Conservation (phyloP, 2,329 filamentous ascomycete species). For the Apiospora koreana region DNA sequence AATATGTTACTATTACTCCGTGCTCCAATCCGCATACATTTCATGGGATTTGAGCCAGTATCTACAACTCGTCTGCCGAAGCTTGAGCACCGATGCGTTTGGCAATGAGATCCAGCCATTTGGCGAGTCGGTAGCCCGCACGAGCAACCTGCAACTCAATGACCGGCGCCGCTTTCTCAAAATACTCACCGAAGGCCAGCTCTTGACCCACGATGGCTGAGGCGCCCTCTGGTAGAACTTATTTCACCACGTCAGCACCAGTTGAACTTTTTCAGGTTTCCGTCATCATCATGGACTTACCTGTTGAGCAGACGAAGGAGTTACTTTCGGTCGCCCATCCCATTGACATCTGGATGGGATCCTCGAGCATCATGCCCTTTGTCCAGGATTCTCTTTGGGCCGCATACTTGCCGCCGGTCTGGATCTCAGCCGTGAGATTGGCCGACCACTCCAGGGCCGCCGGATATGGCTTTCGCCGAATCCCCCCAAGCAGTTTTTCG, state of each 20-base stretch:
- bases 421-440: conserved; percentile 56
- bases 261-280: neutral
- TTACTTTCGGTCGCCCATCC: conserved; percentile 67
- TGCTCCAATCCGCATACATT: too few species aligned
- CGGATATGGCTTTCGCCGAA: conserved; percentile 48
- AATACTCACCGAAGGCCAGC: conserved; percentile 61
- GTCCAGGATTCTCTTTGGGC: conserved; percentile 55
- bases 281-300: conserved; percentile 38
- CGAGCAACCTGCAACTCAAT: conserved; percentile 68
- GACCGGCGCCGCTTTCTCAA: conserved; percentile 61
- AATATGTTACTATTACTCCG: too few species aligned
- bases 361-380: conserved; percentile 53
- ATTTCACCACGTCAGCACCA: conserved; percentile 15
- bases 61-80: neutral
- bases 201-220: conserved; percentile 60
- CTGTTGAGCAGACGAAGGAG: conserved; percentile 60
- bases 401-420: conserved; percentile 58
- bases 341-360: conserved; percentile 58
- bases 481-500: conserved; percentile 63
- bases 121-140: conserved; percentile 68
- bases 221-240: conserved; percentile 62
- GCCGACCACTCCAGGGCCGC: conserved; percentile 58
- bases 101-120: conserved; percentile 66
- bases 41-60: neutral
- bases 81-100: conserved; percentile 23